These are phyloP conservation scores for Saitozyma podzolica DNA, from an alignment of 768 basidiomycete genomes.

Conservation along the genomic window DNA sequence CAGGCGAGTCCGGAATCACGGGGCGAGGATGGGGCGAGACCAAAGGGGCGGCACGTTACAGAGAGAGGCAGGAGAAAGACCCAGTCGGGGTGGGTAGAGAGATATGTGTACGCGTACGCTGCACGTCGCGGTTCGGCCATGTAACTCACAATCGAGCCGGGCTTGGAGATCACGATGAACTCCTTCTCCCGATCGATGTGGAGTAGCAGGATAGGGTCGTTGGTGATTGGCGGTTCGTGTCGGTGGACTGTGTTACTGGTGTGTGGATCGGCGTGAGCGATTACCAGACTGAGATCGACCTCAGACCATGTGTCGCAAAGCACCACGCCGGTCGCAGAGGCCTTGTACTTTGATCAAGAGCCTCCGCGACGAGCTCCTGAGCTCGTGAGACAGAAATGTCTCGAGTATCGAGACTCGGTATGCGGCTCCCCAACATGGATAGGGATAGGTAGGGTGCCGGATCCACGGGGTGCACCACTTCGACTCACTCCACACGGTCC, in stretches of 20 bases:
- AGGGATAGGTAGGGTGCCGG: neutral
- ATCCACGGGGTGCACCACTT: neutral
- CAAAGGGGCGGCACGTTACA: too few relatives aligned
- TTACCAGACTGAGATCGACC: too few relatives aligned
- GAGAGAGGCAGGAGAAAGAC: neutral
- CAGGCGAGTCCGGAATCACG: neutral
- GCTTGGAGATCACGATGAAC: conserved; percentile 93
- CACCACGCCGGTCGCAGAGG: too few relatives aligned
- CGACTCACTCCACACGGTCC: conserved; percentile 80
- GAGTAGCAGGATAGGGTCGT: conserved; percentile 75
- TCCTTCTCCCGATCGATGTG: conserved; percentile 73
- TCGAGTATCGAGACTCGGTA: neutral
- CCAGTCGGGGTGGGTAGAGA: neutral
- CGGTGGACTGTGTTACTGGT: conserved; percentile 84
- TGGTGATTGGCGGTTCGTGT: conserved; percentile 95
- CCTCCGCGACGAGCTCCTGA: too few relatives aligned
- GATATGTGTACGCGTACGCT: too few relatives aligned
- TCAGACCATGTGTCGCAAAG: too few relatives aligned
- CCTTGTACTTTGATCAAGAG: too few relatives aligned
- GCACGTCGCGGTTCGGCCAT: conserved; percentile 1
- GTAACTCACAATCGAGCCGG: conserved; percentile 84
- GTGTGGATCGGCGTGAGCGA: too few relatives aligned
- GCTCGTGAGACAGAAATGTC: too few relatives aligned
- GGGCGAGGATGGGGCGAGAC: too few relatives aligned
- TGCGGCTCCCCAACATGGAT: neutral